Base-by-base conservation (phyloP, 140 eudicot species). In the Oenanthe javanica region DNA sequence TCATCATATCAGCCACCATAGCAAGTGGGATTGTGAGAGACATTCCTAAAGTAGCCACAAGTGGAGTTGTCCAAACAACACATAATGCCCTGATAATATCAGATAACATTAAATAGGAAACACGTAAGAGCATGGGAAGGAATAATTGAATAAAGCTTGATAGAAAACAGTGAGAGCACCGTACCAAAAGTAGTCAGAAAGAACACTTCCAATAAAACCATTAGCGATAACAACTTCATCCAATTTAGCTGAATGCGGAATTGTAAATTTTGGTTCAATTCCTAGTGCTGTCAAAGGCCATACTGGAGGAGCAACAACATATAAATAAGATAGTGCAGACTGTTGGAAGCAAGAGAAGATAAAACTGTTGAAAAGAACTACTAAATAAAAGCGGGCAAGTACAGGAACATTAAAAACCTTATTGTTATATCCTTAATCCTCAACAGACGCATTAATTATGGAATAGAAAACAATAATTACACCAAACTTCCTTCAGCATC, bases 11-110 rank as follows among this genome's bases (percentile, higher is more conserved):
- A 18, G 99, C 99, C 77, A 90, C 91, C 99, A 95, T 95, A 23
- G 99, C 99, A 59, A 95, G 92, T 9, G 97, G 99, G 82, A 95
- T 95, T 10, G 99, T 95, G 69, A 95, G 97, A 21, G 99, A 92
- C 96, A 95, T 90, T 81, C 99, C 97, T 82, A 95, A 88, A 49
- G 99, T 95, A 83, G 99, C 97, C 77, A 95, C 97, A 45, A 95
- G 84, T 69, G 99, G 99, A 78, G 99, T 95, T 70, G 99, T 95
- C 99, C 99, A 95, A 76, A 95, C 99, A 74, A 95, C 98, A 79
- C 98, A 93, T 81, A 95, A 88, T 51, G 99, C 99, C 99, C 99
- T 95, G 83, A 75, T 9, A 70, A 82, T 48, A 55, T 81, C 50
- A 54, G 36, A 86, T 9, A 25, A 57, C 50, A 46, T 75, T 31